These are phyloP conservation scores for Senna tora DNA, from an alignment of 306 rosid genomes.

Conservation along the genomic window DNA sequence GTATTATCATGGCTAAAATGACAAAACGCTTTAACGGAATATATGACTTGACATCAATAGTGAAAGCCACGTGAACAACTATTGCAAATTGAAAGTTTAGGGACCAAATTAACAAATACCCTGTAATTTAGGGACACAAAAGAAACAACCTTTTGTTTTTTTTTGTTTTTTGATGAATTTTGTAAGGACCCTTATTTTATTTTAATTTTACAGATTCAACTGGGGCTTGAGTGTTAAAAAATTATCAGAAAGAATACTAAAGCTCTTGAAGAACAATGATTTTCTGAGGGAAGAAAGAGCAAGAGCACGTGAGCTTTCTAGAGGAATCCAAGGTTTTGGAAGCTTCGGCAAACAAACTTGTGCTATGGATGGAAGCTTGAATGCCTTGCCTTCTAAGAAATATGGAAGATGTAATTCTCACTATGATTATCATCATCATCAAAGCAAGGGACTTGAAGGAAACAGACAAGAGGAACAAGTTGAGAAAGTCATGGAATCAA, in stretches of 20 bases:
- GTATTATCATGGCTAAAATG: too few species aligned
- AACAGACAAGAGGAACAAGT: constrained; percentile 14
- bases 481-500: constrained; percentile 19
- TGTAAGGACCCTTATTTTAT: not conserved
- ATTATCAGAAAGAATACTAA: constrained; percentile 52
- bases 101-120: too few species aligned
- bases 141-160: too few species aligned
- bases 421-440: constrained; percentile 36
- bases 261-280: constrained; percentile 48
- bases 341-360: constrained; percentile 51
- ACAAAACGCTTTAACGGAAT: too few species aligned
- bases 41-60: too few species aligned
- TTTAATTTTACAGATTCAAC: constrained; percentile 56
- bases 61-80: too few species aligned
- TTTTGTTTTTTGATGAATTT: constrained; percentile 5
- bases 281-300: constrained; percentile 59
- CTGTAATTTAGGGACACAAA: too few species aligned
- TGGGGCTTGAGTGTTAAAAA: constrained; percentile 68
- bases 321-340: constrained; percentile 76
- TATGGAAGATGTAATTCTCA: constrained; percentile 52
- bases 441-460: constrained; percentile 18
- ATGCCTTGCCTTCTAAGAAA: constrained; percentile 28
- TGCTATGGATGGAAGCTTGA: constrained; percentile 35
- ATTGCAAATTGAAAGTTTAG: too few species aligned
- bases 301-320: constrained; percentile 52